Base-by-base conservation (phyloP, 257 asterid genomes). In the Craterostigma plantagineum region DNA sequence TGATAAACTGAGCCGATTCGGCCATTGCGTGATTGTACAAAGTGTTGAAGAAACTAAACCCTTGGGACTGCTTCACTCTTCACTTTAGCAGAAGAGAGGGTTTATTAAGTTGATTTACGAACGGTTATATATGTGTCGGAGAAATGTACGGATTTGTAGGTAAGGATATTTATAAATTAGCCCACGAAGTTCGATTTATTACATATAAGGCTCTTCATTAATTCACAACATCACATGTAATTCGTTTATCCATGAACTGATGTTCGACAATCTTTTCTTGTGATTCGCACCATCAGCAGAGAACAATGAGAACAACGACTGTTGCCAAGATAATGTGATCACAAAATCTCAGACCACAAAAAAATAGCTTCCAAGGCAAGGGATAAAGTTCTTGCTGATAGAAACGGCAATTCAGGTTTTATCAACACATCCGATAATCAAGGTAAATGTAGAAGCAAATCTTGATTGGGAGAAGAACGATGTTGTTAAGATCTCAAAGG, bases 251-350 rank as follows among this genome's bases (percentile, higher is more conserved):
- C n/a, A n/a, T n/a, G n/a, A n/a, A n/a, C n/a, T n/a, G n/a, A n/a
- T n/a, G n/a, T n/a, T n/a, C n/a, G n/a, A n/a, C n/a, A n/a, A n/a
- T n/a, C n/a, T n/a, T n/a, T n/a, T n/a, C n/a, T 23, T 23, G 4
- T 23, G 30, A 23, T 23, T 23, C 6, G n/a, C n/a, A 23, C 30
- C 30, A 23, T 63, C 65, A 55, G 65, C 61, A 27, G 92, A 70
- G 60, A 64, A 63, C 43, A 44, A 81, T 52, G 94, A 77, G 71
- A 81, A 85, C n/a, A n/a, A n/a, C 36, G 72, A 63, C 33, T 30
- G 57, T 18, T 53, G 40, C 34, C 64, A 16, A 39, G 56, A 55
- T 5, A 51, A 41, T 43, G 15, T 41, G 67, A 56, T 10, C 53
- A 33, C 53, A 17, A 75, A 70, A 57, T 71, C 13, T 80, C 91